phyloP scores from a whole-genome alignment of 768 basidiomycete species.

The Amanita pseudoporphyria region DNA sequence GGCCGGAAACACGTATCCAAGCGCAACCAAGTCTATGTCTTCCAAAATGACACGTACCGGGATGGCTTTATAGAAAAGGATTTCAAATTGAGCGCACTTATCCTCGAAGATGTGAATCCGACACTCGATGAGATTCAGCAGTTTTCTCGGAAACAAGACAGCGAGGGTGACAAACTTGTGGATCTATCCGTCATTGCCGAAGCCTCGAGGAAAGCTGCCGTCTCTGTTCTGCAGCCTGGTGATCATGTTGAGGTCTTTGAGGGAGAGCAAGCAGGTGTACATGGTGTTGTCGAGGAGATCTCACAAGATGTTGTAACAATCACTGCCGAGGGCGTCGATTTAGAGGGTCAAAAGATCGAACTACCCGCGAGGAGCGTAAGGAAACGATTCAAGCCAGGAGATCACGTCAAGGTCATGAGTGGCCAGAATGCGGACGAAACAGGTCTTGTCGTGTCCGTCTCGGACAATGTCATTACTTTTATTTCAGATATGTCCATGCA shows the following conservation, averaged over 20 bases:
- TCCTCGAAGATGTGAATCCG: constrained; percentile 85
- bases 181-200: constrained; percentile 90
- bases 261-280: constrained; percentile 89
- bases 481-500: constrained; percentile 96
- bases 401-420: constrained; percentile 97
- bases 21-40: constrained; percentile 69
- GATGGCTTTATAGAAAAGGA: constrained; percentile 97
- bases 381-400: constrained; percentile 93
- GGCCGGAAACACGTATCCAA: constrained; percentile 69
- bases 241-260: constrained; percentile 97
- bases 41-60: constrained; percentile 88
- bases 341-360: constrained; percentile 81
- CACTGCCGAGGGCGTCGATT: constrained; percentile 68
- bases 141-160: constrained; percentile 73
- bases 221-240: constrained; percentile 91
- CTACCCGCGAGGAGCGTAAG: constrained; percentile 82
- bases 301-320: constrained; percentile 81
- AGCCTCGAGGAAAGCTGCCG: constrained; percentile 84
- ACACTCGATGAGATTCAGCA: constrained; percentile 94
- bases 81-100: constrained; percentile 70
- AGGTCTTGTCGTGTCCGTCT: constrained; percentile 87
- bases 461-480: constrained; percentile 90
- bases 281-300: constrained; percentile 89
- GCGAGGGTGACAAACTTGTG: constrained; percentile 58
- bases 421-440: constrained; percentile 94